Base-by-base conservation (phyloP, 108 stramenopile species). In the Pseudonitzschia delicatissima region DNA sequence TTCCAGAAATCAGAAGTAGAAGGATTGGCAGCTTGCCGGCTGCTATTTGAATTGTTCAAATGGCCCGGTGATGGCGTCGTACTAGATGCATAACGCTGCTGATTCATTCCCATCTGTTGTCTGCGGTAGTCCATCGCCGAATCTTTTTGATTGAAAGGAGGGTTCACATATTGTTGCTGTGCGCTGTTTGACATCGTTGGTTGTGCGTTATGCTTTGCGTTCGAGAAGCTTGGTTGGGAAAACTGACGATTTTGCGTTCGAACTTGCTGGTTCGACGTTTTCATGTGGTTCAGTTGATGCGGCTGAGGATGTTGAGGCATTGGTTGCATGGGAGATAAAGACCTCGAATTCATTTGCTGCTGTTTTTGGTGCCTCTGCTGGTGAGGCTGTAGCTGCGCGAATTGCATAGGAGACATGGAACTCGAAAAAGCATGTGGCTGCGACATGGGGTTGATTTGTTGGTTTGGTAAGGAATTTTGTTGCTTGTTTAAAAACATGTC, bases 281-380 rank as follows among this genome's bases (percentile, higher is more conserved):
- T n/a, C n/a, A n/a, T n/a, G n/a, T n/a, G n/a, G n/a, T n/a, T n/a
- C n/a, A n/a, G n/a, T n/a, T n/a, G n/a, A n/a, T n/a, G n/a, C n/a
- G n/a, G n/a, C n/a, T n/a, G n/a, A n/a, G n/a, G n/a, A n/a, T n/a
- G n/a, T n/a, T n/a, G n/a, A n/a, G n/a, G n/a, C n/a, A n/a, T n/a
- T n/a, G n/a, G n/a, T n/a, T n/a, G n/a, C n/a, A n/a, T n/a, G n/a
- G n/a, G n/a, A n/a, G n/a, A n/a, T n/a, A n/a, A n/a, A n/a, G n/a
- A n/a, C n/a, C n/a, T n/a, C n/a, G n/a, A n/a, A n/a, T n/a, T n/a
- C n/a, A n/a, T 31, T 39, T 63, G 71, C 36, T 64, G 63, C 39
- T 45, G 52, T 8, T 40, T 31, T 37, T 57, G 66, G 18, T 57
- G 68, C 59, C 33, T 44, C 47, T 70, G 48, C 23, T 9, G 20